phyloP scores from a whole-genome alignment of 805 yeast genomes.

The Zygosaccharomyces pseudorouxii region DNA sequence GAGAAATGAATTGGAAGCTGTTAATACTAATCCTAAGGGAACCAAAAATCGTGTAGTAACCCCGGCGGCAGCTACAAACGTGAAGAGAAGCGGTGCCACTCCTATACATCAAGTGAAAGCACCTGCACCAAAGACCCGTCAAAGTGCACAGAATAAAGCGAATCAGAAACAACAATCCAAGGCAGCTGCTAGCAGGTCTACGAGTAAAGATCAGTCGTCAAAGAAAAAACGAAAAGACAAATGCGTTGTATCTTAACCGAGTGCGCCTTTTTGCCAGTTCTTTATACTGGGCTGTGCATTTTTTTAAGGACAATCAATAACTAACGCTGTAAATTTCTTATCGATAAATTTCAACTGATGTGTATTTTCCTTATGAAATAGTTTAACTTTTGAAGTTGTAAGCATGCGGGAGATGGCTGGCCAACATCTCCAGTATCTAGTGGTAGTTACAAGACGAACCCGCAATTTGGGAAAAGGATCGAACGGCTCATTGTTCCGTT shows the following conservation, averaged over 20 bases:
- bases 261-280: no score
- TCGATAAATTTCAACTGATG: no score
- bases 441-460: no score
- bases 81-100: neutral
- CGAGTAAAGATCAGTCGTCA: conserved; percentile 1
- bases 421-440: no score
- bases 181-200: conserved; percentile 2
- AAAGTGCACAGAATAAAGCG: conserved; percentile 2
- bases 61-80: conserved; percentile 1
- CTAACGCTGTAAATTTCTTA: neutral
- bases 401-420: no score
- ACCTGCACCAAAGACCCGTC: neutral
- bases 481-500: no score
- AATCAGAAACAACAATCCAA: conserved; percentile 1
- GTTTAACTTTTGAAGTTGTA: no score
- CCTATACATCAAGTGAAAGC: conserved; percentile 1
- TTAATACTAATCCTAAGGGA: conserved; percentile 6
- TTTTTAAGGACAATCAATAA: conserved; percentile 10
- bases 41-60: neutral
- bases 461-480: no score
- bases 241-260: conserved; percentile 10
- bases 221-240: conserved; percentile 22
- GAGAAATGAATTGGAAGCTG: conserved; percentile 33
- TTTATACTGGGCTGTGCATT: neutral
- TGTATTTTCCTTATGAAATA: no score